Base-by-base conservation (phyloP, 768 basidiomycete genomes). In the Kwoniella sp. region DNA sequence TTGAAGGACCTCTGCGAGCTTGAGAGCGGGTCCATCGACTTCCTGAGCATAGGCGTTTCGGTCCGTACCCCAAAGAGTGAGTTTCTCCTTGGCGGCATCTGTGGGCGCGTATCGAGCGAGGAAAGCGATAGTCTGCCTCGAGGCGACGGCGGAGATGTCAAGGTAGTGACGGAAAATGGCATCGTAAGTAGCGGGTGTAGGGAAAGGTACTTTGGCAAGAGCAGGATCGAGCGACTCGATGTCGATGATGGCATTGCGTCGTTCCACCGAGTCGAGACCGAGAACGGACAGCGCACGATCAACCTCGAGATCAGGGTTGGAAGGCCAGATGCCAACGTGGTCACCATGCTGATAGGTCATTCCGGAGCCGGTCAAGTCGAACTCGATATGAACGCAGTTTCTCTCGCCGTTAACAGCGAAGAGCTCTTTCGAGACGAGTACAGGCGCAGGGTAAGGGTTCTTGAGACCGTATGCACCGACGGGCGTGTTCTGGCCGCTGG, bases 281-380 rank as follows among this genome's bases (percentile, higher is more conserved):
- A 99, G 88, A 45, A 89, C 86, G 67, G 86, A 89, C 22, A 99
- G 86, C 26, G 96, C 86, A 61, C 94, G 89, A 58, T 91, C 87
- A 50, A 98, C 93, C 75, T 98, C 94, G 52, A 88, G 79, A 67
- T 96, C 92, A 8, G 95, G 87, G 82, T 99, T 99, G 62, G 88
- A 87, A 13, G 96, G 95, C 95, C 95, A 99, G 58, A 99, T 86
- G 65, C 93, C 96, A 70, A 96, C 88, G 76, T 99, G 96, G 80
- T 99, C 96, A 59, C 96, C 96, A 65, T 97, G 93, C 80, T 98
- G 95, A 81, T 99, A 99, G n/a, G 89, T 92, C 75, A 98, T 91
- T 41, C 94, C 94, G 48, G 93, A 93, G 20, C 91, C 92, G 82
- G 94, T 92, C 30, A 91, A 93, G 82, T 88, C 88, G 74, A 99